phyloP scores from a whole-genome alignment of 768 basidiomycete genomes.

The Pleurotus salmoneostramineus region DNA sequence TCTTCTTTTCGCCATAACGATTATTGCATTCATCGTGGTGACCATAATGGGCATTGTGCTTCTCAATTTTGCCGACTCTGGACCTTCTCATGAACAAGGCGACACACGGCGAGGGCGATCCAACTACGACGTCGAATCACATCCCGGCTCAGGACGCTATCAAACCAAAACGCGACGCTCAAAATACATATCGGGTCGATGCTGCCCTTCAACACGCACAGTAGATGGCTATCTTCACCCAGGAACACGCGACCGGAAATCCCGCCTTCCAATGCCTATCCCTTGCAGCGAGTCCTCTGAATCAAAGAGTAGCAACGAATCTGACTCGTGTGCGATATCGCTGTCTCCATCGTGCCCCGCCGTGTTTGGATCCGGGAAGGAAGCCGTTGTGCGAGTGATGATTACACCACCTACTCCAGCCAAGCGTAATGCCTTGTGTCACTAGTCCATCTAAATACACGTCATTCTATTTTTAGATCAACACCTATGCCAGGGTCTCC shows the following conservation, averaged over 20 bases:
- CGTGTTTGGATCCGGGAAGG: background rate
- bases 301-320: background rate
- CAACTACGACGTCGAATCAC: slow-evolving; percentile 3
- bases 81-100: background rate
- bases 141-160: background rate
- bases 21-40: slow-evolving; percentile 4
- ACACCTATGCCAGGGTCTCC: background rate
- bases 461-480: slow-evolving; percentile 7
- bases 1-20: slow-evolving; percentile 3
- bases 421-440: slow-evolving; percentile 6
- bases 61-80: background rate
- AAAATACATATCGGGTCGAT: background rate
- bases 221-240: background rate
- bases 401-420: slow-evolving; percentile 9
- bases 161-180: background rate
- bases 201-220: background rate
- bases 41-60: slow-evolving; percentile 6
- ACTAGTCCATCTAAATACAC: background rate
- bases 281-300: background rate
- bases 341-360: slow-evolving; percentile 4
- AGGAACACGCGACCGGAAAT: background rate
- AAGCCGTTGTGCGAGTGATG: background rate
- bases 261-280: background rate
- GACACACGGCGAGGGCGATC: background rate
- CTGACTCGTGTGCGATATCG: background rate